Conservation (phyloP, 1,139 yeast species). For the Pichia sp. region DNA sequence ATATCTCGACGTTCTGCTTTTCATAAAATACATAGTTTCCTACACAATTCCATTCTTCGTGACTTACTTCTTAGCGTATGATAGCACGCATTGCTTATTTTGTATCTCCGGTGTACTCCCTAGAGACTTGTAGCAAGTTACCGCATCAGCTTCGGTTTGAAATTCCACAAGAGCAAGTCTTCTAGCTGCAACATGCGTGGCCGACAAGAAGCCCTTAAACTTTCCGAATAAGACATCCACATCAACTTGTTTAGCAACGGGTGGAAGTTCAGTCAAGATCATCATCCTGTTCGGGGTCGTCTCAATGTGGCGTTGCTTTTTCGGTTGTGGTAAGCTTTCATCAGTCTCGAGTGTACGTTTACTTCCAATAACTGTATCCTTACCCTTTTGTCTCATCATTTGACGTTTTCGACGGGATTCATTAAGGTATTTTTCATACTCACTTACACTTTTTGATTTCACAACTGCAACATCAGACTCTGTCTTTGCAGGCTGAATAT, state of each 20-base stretch:
- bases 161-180: constrained; percentile 80
- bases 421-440: constrained; percentile 27
- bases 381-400: constrained; percentile 13
- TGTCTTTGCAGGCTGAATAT: constrained; percentile 34
- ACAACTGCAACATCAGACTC: constrained; percentile 43
- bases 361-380: neutral
- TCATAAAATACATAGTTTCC: no score
- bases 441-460: constrained; percentile 4
- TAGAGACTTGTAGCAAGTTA: constrained; percentile 33
- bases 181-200: constrained; percentile 60
- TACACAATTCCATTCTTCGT: no score
- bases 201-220: constrained; percentile 54
- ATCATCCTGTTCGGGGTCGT: constrained; percentile 56
- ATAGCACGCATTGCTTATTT: constrained; percentile 31
- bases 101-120: constrained; percentile 31
- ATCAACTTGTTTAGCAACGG: constrained; percentile 34
- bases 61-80: constrained; percentile 44
- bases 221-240: constrained; percentile 40
- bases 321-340: constrained; percentile 9
- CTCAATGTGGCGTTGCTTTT: constrained; percentile 7
- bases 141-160: constrained; percentile 44
- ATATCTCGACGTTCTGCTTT: no score
- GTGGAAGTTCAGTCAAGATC: constrained; percentile 60
- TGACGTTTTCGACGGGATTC: constrained; percentile 21
- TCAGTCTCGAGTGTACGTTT: constrained; percentile 10